These are phyloP conservation scores for Wickerhamiella galacta DNA, from an alignment of 805 yeast genomes.

Conservation along the genomic window DNA sequence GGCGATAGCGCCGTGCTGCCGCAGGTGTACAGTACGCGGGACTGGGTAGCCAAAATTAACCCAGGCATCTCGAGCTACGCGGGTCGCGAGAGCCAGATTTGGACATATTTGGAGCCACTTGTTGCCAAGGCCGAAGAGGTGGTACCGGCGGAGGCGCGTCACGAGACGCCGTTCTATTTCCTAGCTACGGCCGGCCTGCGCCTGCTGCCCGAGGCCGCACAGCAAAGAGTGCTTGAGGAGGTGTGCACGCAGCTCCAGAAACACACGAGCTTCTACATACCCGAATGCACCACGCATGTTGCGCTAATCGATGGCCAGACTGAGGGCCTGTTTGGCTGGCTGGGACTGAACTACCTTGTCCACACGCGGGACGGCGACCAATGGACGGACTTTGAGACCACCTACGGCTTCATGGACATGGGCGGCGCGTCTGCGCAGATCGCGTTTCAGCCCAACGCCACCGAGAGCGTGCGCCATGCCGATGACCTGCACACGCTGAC, in stretches of 20 bases:
- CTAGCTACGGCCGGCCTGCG: slow-evolving; percentile 97
- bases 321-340: slow-evolving; percentile 94
- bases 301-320: slow-evolving; percentile 85
- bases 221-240: slow-evolving; percentile 35
- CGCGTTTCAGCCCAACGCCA: slow-evolving; percentile 65
- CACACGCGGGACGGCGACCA: slow-evolving; percentile 28
- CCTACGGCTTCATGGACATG: slow-evolving; percentile 96
- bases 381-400: slow-evolving; percentile 14
- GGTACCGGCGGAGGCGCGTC: slow-evolving; percentile 45
- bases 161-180: slow-evolving; percentile 71
- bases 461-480: slow-evolving; percentile 45
- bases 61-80: slow-evolving; percentile 75
- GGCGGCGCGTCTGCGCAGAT: slow-evolving; percentile 97
- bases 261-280: slow-evolving; percentile 38
- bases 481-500: slow-evolving; percentile 58
- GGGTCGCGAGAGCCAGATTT: slow-evolving; percentile 33
- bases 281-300: slow-evolving; percentile 51
- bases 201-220: slow-evolving; percentile 39
- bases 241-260: slow-evolving; percentile 42
- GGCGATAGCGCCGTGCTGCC: slow-evolving; percentile 46
- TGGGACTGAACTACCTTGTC: slow-evolving; percentile 71
- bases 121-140: slow-evolving; percentile 51
- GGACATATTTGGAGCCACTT: slow-evolving; percentile 55
- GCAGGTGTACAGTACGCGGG: slow-evolving; percentile 36
- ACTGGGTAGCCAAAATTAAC: slow-evolving; percentile 54